These are phyloP conservation scores for Leccinum insigne DNA, from an alignment of 1,284 basidiomycete genomes.

Conservation along the genomic window DNA sequence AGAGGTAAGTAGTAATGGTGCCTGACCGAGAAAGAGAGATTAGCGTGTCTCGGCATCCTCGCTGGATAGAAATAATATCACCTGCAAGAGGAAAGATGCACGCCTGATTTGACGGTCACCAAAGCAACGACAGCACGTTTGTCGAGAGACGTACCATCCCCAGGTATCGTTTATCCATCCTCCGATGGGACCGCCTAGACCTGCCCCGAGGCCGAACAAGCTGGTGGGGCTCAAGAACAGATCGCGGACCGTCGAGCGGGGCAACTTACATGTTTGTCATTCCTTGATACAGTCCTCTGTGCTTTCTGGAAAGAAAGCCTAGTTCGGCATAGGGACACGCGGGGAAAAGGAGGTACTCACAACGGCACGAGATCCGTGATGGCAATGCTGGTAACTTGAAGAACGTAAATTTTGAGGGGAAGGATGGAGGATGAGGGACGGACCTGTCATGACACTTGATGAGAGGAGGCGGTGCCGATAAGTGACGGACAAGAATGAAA, in stretches of 20 bases:
- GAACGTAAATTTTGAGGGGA: slow-evolving; percentile 19
- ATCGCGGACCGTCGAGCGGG: slow-evolving; percentile 1
- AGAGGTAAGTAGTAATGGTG: slow-evolving; percentile 73
- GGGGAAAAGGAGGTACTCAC: slow-evolving; percentile 44
- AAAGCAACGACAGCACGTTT: not conserved
- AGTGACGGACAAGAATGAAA: slow-evolving; percentile 66
- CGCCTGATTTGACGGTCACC: slow-evolving; percentile 26
- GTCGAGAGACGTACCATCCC: not conserved
- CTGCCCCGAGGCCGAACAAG: slow-evolving; percentile 74
- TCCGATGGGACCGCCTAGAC: slow-evolving; percentile 88
- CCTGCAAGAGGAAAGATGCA: slow-evolving; percentile 44
- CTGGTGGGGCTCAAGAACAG: slow-evolving; percentile 38
- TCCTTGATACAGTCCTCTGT: slow-evolving; percentile 88
- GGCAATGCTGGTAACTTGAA: slow-evolving; percentile 70
- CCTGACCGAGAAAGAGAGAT: slow-evolving; percentile 47
- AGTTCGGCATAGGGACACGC: slow-evolving; percentile 29
- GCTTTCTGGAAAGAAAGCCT: slow-evolving; percentile 51
- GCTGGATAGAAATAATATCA: slow-evolving; percentile 49
- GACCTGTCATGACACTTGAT: slow-evolving; percentile 79
- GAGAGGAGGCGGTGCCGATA: slow-evolving; percentile 3
- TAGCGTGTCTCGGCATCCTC: not conserved
- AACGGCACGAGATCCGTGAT: slow-evolving; percentile 82
- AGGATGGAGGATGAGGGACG: slow-evolving; percentile 17
- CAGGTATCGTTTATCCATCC: slow-evolving; percentile 52
- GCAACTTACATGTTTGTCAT: slow-evolving; percentile 77